phyloP scores from a whole-genome alignment of 1,139 yeast genomes.

The Geotrichum bryndzae region DNA sequence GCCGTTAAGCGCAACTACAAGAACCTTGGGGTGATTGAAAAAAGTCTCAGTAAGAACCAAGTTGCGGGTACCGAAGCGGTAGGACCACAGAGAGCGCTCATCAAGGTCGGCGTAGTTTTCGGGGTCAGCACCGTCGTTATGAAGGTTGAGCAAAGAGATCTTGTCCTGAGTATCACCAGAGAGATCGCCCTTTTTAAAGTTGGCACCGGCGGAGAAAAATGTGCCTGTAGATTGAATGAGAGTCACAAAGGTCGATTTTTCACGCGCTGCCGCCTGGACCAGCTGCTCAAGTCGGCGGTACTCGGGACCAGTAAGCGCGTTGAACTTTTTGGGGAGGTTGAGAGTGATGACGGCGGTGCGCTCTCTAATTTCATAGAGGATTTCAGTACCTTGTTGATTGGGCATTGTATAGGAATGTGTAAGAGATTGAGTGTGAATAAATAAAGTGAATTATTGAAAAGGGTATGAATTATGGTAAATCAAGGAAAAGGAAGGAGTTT shows the following conservation, averaged over 20 bases:
- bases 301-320: conserved; percentile 64
- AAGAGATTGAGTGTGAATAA: neutral
- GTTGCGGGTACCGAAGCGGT: conserved; percentile 62
- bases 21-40: conserved; percentile 63
- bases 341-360: conserved; percentile 61
- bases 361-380: conserved; percentile 43
- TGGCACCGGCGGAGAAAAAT: conserved; percentile 84
- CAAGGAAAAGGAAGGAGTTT: neutral
- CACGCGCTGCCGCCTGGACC: conserved; percentile 60
- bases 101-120: conserved; percentile 2
- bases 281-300: conserved; percentile 57
- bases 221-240: conserved; percentile 67
- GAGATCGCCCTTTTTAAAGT: conserved; percentile 42
- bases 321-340: conserved; percentile 55
- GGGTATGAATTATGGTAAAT: neutral
- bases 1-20: conserved; percentile 76
- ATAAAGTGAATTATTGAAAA: neutral
- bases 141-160: conserved; percentile 20
- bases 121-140: conserved; percentile 17
- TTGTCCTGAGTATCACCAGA: conserved; percentile 28
- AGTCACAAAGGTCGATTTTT: conserved; percentile 60
- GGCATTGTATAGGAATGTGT: neutral
- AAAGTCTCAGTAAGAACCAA: conserved; percentile 62
- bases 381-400: conserved; percentile 8
- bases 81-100: conserved; percentile 38